phyloP scores from a whole-genome alignment of 805 yeast genomes.

The Myxozyma mucilagina region DNA sequence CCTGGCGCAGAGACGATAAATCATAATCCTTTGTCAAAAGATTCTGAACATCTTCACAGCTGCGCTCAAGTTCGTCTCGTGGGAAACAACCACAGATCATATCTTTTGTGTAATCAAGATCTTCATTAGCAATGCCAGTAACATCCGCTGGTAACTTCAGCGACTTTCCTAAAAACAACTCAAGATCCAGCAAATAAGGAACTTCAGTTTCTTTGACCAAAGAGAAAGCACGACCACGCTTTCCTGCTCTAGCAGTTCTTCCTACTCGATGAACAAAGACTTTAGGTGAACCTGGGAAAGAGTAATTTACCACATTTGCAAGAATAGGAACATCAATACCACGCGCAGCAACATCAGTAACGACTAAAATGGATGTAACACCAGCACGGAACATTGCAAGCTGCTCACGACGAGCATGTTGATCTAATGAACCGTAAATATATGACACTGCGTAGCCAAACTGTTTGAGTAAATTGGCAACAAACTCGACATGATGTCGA shows the following conservation, averaged over 20 bases:
- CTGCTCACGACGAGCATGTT: conserved; percentile 89
- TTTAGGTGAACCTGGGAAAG: conserved; percentile 89
- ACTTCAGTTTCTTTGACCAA: conserved; percentile 80
- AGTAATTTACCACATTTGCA: conserved; percentile 90
- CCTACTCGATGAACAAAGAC: conserved; percentile 97
- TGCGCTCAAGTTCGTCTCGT: conserved; percentile 64
- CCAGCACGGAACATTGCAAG: conserved; percentile 83
- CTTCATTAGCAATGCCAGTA: conserved; percentile 44
- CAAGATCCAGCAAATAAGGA: conserved; percentile 88
- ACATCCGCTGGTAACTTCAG: conserved; percentile 54
- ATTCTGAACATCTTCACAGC: conserved; percentile 69
- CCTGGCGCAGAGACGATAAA: conserved; percentile 60
- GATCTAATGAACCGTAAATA: conserved; percentile 93
- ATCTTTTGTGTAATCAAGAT: conserved; percentile 72
- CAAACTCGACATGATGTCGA: conserved; percentile 94
- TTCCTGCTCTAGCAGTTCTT: conserved; percentile 99
- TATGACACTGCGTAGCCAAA: conserved; percentile 86
- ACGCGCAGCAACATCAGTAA: conserved; percentile 82
- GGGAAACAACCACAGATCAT: conserved; percentile 84
- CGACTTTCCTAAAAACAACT: conserved; percentile 82
- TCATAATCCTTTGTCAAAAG: conserved; percentile 67
- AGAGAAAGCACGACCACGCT: conserved; percentile 96
- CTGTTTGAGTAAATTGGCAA: conserved; percentile 64
- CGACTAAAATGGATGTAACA: conserved; percentile 81
- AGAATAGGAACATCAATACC: conserved; percentile 86